Conservation (phyloP, 2,329 filamentous ascomycete species). For the Aspergillus intermedius region DNA sequence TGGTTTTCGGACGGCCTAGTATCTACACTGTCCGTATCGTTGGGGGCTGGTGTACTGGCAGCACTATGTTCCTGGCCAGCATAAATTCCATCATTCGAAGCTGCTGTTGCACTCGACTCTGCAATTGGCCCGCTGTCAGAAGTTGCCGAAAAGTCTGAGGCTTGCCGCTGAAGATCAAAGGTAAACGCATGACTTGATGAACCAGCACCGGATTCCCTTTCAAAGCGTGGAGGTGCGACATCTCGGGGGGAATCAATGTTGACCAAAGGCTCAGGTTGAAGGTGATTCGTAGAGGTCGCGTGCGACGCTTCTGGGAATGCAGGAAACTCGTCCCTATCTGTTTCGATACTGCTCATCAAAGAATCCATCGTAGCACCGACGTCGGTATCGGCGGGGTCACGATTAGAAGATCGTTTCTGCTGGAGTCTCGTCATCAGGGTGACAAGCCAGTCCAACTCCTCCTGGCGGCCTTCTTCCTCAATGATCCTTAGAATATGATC, state of each 20-base stretch:
- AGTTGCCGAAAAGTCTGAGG: not conserved
- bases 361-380: not conserved
- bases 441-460: conserved; percentile 56
- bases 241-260: conserved; percentile 1
- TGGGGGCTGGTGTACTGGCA: not conserved
- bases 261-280: not conserved
- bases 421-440: conserved; percentile 42
- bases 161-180: conserved; percentile 1
- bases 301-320: not conserved
- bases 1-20: conserved; percentile 1
- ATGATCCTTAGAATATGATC: conserved; percentile 56
- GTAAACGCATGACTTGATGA: conserved; percentile 1
- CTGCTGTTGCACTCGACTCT: not conserved
- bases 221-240: not conserved
- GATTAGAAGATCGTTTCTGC: conserved; percentile 3
- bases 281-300: not conserved
- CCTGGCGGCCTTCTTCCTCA: conserved; percentile 53
- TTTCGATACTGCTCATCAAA: not conserved
- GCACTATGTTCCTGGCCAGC: not conserved
- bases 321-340: not conserved
- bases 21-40: not conserved
- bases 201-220: not conserved
- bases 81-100: not conserved
- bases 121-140: not conserved
- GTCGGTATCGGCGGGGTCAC: conserved; percentile 1